A percentile compares a stretch with the other conserved stretches of the same genome.
Conservation (phyloP, 2,329 filamentous ascomycete genomes). For the Curvularia verruculosa region DNA sequence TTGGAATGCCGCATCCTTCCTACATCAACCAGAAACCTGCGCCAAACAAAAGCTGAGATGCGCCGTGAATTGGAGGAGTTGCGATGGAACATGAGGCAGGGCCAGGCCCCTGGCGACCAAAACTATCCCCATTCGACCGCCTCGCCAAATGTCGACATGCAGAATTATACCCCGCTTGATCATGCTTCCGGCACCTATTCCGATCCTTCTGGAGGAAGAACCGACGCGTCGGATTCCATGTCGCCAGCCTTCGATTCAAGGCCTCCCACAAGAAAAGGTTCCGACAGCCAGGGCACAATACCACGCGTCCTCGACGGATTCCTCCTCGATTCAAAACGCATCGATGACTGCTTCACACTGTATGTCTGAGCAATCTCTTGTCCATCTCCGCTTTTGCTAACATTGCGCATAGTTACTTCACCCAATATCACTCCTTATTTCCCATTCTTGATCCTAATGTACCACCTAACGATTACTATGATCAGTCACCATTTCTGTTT, state of each 20-base stretch:
- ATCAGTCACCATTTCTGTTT: constrained; percentile 47
- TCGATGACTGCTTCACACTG: constrained; percentile 46
- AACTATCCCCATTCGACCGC: constrained; percentile 37
- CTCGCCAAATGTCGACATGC: constrained; percentile 36
- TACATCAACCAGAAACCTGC: constrained; percentile 45
- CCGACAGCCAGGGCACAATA: constrained; percentile 30
- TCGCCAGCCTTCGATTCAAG: constrained; percentile 39
- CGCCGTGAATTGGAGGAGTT: constrained; percentile 46
- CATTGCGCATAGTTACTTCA: constrained; percentile 37
- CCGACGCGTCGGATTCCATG: constrained; percentile 37
- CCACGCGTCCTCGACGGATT: constrained; percentile 40
- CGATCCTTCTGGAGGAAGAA: constrained; percentile 31
- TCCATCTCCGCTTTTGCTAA: constrained; percentile 17
- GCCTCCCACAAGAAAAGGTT: constrained; percentile 34
- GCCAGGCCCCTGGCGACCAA: constrained; percentile 31
- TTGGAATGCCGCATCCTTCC: constrained; percentile 46
- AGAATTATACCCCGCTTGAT: constrained; percentile 35
- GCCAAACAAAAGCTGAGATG: constrained; percentile 49
- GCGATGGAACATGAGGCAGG: constrained; percentile 44
- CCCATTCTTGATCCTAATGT: constrained; percentile 42
- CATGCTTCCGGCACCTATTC: constrained; percentile 37
- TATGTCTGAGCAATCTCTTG: constrained; percentile 16
- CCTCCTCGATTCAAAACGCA: constrained; percentile 41
- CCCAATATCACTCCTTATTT: constrained; percentile 42
- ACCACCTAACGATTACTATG: constrained; percentile 43